Evolutionary conservation across 2,329 filamentous ascomycete genomes (phyloP).

Genomic region (Didymella sp.): DNA sequence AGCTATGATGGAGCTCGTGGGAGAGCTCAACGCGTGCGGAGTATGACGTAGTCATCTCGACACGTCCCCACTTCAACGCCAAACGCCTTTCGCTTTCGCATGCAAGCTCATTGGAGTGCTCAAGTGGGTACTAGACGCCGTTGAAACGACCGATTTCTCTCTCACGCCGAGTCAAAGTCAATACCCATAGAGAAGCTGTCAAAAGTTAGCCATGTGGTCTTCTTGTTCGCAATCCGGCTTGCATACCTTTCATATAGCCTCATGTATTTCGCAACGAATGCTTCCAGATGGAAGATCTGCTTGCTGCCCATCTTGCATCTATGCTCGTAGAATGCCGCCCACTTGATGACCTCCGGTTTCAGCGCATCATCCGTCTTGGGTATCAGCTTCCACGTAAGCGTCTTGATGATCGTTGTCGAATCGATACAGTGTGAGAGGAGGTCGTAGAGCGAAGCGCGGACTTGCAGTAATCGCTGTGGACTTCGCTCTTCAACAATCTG

Average conservation of each 20-base stretch:
- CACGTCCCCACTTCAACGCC: conserved; percentile 25
- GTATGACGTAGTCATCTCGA: conserved; percentile 28
- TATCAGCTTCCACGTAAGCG: conserved; percentile 91
- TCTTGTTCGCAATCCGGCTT: background rate
- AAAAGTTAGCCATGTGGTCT: conserved; percentile 9
- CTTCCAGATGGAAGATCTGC: conserved; percentile 97
- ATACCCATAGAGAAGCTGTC: conserved; percentile 72
- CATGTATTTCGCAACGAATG: conserved; percentile 99
- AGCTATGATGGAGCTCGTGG: conserved; percentile 21
- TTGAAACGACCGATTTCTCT: background rate
- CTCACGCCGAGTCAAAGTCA: conserved; percentile 53
- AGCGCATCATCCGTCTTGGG: conserved; percentile 84
- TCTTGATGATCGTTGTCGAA: conserved; percentile 91
- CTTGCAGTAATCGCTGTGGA: conserved; percentile 84
- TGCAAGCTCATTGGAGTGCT: background rate
- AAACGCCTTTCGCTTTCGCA: conserved; percentile 24
- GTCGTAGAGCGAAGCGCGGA: conserved; percentile 95
- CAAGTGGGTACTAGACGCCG: background rate
- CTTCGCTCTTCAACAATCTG: conserved; percentile 94
- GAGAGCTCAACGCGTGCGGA: conserved; percentile 10
- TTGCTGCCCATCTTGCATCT: conserved; percentile 89
- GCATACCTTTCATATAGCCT: conserved; percentile 86
- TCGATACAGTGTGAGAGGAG: conserved; percentile 97
- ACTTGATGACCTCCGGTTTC: conserved; percentile 91
- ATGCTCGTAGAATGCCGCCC: conserved; percentile 98